Conservation (phyloP, 2,329 filamentous ascomycete genomes). For the Magnaporthales sp. region DNA sequence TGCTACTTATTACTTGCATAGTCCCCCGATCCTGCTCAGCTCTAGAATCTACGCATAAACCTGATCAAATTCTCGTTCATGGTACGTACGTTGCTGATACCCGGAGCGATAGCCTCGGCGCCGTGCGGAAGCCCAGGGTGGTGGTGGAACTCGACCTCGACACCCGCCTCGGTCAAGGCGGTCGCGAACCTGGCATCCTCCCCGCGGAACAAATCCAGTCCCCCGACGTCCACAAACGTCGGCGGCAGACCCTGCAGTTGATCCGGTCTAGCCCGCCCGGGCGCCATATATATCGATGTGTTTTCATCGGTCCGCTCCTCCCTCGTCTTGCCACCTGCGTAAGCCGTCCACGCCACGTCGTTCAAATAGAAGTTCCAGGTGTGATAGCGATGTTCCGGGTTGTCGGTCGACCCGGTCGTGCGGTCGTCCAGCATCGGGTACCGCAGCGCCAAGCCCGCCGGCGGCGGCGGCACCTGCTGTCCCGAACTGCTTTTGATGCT, state of each 20-base stretch:
- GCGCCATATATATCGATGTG: slow-evolving; percentile 14
- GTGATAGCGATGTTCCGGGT: slow-evolving; percentile 9
- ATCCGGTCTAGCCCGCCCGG: slow-evolving; percentile 11
- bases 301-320: slow-evolving; percentile 5
- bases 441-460: slow-evolving; percentile 24
- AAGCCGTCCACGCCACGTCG: slow-evolving; percentile 17
- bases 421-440: slow-evolving; percentile 30
- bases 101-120: slow-evolving; percentile 16
- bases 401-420: slow-evolving; percentile 10
- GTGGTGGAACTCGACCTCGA: slow-evolving; percentile 29
- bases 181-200: slow-evolving; percentile 23
- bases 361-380: slow-evolving; percentile 16
- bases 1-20: no score
- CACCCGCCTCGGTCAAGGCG: slow-evolving; percentile 20
- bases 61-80: neutral
- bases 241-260: slow-evolving; percentile 21
- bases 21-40: no score
- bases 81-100: neutral
- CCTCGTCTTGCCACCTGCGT: slow-evolving; percentile 10
- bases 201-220: slow-evolving; percentile 27
- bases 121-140: slow-evolving; percentile 31
- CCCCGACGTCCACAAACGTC: slow-evolving; percentile 29
- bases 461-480: slow-evolving; percentile 12
- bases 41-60: neutral
- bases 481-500: slow-evolving; percentile 6